Percentiles rank a stretch among this genome's conserved stretches.
Conservation (phyloP, 768 basidiomycete species). For the Leucocoprinus birnbaumii region DNA sequence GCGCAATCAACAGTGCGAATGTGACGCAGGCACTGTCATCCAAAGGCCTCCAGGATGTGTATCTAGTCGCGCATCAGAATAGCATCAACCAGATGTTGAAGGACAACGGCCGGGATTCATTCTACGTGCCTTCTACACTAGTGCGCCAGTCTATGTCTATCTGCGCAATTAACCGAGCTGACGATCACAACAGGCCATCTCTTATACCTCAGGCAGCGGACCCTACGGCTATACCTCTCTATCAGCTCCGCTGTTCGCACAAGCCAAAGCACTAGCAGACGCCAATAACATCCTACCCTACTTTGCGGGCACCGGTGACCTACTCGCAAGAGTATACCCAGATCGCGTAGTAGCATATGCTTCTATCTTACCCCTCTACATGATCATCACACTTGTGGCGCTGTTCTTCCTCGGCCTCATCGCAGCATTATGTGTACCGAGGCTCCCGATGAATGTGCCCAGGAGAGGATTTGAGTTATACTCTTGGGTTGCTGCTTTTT, state of each 20-base stretch:
- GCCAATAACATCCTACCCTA: slow-evolving; percentile 40
- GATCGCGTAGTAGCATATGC: slow-evolving; percentile 27
- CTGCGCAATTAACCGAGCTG: too few species aligned
- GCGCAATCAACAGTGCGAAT: slow-evolving; percentile 16
- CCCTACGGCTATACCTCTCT: slow-evolving; percentile 36
- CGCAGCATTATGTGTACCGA: slow-evolving; percentile 25
- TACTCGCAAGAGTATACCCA: slow-evolving; percentile 31
- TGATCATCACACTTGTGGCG: slow-evolving; percentile 21
- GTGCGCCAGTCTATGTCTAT: slow-evolving; percentile 18
- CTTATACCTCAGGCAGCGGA: slow-evolving; percentile 34
- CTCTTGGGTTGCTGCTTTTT: slow-evolving; percentile 24
- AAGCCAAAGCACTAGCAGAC: slow-evolving; percentile 33
- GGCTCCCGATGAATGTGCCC: slow-evolving; percentile 19
- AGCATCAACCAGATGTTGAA: slow-evolving; percentile 35
- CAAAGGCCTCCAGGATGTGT: slow-evolving; percentile 22
- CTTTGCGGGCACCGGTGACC: slow-evolving; percentile 33
- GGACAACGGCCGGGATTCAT: slow-evolving; percentile 36
- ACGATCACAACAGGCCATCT: slow-evolving; percentile 25
- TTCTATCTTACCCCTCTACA: slow-evolving; percentile 19
- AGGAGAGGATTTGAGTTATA: slow-evolving; percentile 24
- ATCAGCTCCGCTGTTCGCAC: slow-evolving; percentile 26
- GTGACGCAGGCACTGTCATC: slow-evolving; percentile 26
- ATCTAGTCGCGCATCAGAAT: slow-evolving; percentile 30
- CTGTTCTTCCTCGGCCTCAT: slow-evolving; percentile 28
- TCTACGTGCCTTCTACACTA: slow-evolving; percentile 39